A percentile compares a stretch with the other conserved stretches of the same genome.
Evolutionary conservation across 2,329 filamentous ascomycete species (phyloP).

Genomic region (Monosporascus sp.): DNA sequence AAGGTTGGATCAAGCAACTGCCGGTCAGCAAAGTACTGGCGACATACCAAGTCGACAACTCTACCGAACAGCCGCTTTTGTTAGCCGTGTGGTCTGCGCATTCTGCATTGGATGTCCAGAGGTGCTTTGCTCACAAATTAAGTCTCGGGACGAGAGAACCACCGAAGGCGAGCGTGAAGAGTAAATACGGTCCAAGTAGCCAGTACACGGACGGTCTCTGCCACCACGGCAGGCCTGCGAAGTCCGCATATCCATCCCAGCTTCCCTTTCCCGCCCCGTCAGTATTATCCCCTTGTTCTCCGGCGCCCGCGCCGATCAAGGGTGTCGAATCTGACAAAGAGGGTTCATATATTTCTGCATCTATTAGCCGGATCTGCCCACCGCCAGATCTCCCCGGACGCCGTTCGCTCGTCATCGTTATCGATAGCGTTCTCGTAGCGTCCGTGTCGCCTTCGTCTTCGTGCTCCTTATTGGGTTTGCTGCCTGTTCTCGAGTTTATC

Average conservation of each 20-base stretch:
- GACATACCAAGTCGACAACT: conserved; percentile 77
- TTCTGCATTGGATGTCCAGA: no score
- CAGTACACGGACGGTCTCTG: conserved; percentile 67
- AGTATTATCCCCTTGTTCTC: conserved; percentile 10
- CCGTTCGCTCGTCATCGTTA: conserved; percentile 20
- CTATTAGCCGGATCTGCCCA: conserved; percentile 19
- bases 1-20: conserved; percentile 53
- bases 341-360: conserved; percentile 15
- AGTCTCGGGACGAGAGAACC: conserved; percentile 80
- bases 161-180: conserved; percentile 83
- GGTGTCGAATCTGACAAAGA: conserved; percentile 31
- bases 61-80: conserved; percentile 25
- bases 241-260: conserved; percentile 53
- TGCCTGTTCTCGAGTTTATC: not conserved
- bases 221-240: conserved; percentile 57
- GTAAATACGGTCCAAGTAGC: conserved; percentile 72
- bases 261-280: conserved; percentile 19
- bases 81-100: not conserved
- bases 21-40: conserved; percentile 71
- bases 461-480: not conserved
- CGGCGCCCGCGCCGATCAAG: conserved; percentile 30
- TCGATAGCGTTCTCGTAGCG: not conserved
- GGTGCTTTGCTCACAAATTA: conserved; percentile 54
- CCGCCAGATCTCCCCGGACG: conserved; percentile 10
- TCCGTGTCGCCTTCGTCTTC: not conserved